phyloP scores from a whole-genome alignment of 1,284 basidiomycete species.

The Trichosporon coremiiforme region DNA sequence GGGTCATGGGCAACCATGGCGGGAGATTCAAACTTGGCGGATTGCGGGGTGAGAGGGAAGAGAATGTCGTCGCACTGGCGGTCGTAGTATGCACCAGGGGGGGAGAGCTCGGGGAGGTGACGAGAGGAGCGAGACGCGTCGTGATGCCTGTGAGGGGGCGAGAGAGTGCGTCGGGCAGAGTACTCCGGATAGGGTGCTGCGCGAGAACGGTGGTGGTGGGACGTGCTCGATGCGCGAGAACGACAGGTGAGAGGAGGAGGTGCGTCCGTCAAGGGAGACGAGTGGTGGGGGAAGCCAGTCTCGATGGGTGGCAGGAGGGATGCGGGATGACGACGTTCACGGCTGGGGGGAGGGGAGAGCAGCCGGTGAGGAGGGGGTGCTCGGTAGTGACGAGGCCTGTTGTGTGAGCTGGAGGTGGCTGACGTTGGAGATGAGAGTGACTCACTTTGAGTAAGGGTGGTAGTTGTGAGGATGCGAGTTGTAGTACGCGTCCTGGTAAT shows the following conservation, averaged over 20 bases:
- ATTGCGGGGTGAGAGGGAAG: conserved; percentile 25
- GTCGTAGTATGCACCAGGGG: neutral
- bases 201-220: conserved; percentile 7
- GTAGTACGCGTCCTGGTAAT: conserved; percentile 7
- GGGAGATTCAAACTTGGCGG: conserved; percentile 24
- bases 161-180: conserved; percentile 2
- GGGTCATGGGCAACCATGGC: conserved; percentile 25
- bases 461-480: conserved; percentile 18
- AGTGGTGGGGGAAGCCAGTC: neutral
- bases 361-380: conserved; percentile 19
- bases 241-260: conserved; percentile 19
- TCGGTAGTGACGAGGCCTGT: conserved; percentile 18
- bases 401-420: neutral
- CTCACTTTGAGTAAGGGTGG: conserved; percentile 24
- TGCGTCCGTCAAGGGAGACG: conserved; percentile 14
- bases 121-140: conserved; percentile 9
- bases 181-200: conserved; percentile 9
- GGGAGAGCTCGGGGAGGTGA: conserved; percentile 7
- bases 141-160: conserved; percentile 12
- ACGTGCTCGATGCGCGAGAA: conserved; percentile 17
- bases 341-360: conserved; percentile 18
- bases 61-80: conserved; percentile 23
- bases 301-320: conserved; percentile 19
- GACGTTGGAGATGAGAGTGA: neutral
- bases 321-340: conserved; percentile 11